phyloP scores from a whole-genome alignment of 2,329 filamentous ascomycete species.

The Sclerotinia borealis region DNA sequence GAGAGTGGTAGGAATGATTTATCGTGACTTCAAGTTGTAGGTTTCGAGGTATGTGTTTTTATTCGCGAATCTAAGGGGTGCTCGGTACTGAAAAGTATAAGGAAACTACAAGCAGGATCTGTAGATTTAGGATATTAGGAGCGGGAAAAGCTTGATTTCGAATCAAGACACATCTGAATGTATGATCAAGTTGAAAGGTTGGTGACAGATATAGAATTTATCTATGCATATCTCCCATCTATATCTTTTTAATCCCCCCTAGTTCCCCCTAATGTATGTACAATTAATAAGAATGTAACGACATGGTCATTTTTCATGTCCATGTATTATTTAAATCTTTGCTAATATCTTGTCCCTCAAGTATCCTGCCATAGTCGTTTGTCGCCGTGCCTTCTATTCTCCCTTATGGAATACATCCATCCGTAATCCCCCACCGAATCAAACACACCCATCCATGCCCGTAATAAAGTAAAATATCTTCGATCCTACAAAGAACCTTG shows the following conservation, averaged over 20 bases:
- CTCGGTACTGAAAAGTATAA: not conserved
- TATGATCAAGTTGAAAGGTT: not conserved
- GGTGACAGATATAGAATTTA: not conserved
- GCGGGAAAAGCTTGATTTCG: not conserved
- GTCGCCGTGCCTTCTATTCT: not conserved
- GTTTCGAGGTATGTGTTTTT: not conserved
- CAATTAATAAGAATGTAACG: not conserved
- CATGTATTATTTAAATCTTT: not conserved
- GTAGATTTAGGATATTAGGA: not conserved
- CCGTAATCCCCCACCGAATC: not conserved
- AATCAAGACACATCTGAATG: not conserved
- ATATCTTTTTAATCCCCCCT: not conserved
- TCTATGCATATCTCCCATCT: not conserved
- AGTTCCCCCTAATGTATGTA: not conserved
- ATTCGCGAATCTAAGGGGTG: no score
- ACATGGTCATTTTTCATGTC: not conserved
- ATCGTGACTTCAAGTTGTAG: no score
- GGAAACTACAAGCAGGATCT: no score
- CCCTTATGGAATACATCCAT: not conserved
- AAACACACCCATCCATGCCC: not conserved
- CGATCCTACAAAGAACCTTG: not conserved
- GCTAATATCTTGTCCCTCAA: not conserved
- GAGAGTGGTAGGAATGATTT: no score
- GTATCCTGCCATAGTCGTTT: not conserved
- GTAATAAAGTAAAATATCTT: not conserved